These are phyloP conservation scores for Pisolithus tinctorius DNA, from an alignment of 768 basidiomycete species.

Conservation along the genomic window DNA sequence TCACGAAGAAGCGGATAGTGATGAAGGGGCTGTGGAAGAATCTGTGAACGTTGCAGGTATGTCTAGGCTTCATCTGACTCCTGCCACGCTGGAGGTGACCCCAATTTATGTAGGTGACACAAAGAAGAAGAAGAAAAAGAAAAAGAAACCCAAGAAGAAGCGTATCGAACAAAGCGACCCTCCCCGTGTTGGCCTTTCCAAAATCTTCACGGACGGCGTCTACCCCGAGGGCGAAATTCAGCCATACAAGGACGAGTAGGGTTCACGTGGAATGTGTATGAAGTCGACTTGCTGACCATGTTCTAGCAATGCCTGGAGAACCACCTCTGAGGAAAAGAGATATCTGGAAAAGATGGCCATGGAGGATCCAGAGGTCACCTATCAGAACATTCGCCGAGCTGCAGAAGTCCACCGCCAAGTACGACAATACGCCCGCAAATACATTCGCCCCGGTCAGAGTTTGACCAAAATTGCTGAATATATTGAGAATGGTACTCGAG, in stretches of 20 bases:
- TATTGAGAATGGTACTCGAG: slow-evolving; percentile 88
- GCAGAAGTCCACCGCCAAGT: slow-evolving; percentile 97
- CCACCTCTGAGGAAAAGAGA: slow-evolving; percentile 85
- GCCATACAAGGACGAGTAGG: slow-evolving; percentile 88
- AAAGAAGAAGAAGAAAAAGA: slow-evolving; percentile 88
- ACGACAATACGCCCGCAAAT: slow-evolving; percentile 70
- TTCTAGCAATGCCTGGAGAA: slow-evolving; percentile 79
- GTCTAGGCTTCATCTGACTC: slow-evolving; percentile 1
- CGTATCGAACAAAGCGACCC: slow-evolving; percentile 82
- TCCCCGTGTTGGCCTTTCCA: slow-evolving; percentile 81
- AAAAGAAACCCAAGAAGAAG: slow-evolving; percentile 89
- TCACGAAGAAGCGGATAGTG: slow-evolving; percentile 25
- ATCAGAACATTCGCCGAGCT: slow-evolving; percentile 83
- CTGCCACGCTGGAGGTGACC: neutral
- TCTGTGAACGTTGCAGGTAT: slow-evolving; percentile 21
- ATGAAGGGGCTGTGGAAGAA: slow-evolving; percentile 23
- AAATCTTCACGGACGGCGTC: slow-evolving; percentile 78
- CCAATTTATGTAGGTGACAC: slow-evolving; percentile 24
- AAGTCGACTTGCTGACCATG: neutral
- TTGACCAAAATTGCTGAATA: slow-evolving; percentile 92
- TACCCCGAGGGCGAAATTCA: slow-evolving; percentile 92
- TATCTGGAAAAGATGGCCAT: slow-evolving; percentile 71
- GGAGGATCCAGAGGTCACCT: slow-evolving; percentile 79
- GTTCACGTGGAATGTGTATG: slow-evolving; percentile 9
- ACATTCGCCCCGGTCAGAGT: slow-evolving; percentile 87